phyloP scores from a whole-genome alignment of 202 grass and related monocot species.

The Brachypodium distachyon region DNA sequence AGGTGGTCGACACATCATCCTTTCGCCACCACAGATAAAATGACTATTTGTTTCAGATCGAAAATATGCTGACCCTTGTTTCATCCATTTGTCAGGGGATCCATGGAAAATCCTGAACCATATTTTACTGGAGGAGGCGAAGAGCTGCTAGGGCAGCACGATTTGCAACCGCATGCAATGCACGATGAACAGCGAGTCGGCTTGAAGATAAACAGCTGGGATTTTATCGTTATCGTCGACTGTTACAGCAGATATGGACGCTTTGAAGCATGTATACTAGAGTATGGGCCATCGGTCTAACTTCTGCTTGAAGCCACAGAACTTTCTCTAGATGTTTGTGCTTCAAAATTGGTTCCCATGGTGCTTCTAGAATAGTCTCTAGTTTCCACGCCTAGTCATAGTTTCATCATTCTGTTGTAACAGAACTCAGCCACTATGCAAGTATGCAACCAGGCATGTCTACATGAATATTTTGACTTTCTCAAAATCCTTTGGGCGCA shows the following conservation, averaged over 20 bases:
- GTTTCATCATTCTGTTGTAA: background rate
- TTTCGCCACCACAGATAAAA: background rate
- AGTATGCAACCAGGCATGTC: background rate
- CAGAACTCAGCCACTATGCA: background rate
- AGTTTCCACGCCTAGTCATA: background rate
- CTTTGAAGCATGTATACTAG: background rate
- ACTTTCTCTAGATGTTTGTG: background rate
- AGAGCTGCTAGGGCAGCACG: background rate
- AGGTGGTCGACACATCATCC: background rate
- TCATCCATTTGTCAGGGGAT: background rate
- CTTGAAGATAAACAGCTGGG: constrained; percentile 5
- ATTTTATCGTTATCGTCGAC: background rate
- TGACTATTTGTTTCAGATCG: background rate
- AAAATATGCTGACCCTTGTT: background rate
- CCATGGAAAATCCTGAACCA: background rate
- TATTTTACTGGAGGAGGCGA: background rate
- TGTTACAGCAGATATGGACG: background rate
- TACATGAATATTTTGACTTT: background rate
- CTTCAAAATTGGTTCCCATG: background rate
- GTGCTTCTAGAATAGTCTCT: constrained; percentile 4
- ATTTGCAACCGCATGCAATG: background rate
- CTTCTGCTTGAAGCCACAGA: background rate
- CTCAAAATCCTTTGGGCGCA: background rate
- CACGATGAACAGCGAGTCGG: background rate
- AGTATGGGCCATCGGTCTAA: background rate